These are phyloP conservation scores for Coemansia asiatica DNA, from an alignment of 192 early-diverging fungal species.

Conservation along the genomic window DNA sequence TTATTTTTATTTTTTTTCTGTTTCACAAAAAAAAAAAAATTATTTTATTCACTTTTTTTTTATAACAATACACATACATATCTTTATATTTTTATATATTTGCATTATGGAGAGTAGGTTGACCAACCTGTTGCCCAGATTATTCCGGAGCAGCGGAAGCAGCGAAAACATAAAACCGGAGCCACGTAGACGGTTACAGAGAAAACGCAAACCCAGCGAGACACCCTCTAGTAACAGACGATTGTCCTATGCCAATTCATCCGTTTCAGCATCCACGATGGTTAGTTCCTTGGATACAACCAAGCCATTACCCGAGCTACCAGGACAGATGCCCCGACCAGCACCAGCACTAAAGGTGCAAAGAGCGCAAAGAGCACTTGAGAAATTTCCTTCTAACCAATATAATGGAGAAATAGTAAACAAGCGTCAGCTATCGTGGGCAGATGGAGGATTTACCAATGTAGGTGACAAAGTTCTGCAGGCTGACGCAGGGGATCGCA, in stretches of 20 bases:
- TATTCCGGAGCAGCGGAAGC: slow-evolving; percentile 5
- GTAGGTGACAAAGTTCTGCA: not conserved
- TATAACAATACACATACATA: not conserved
- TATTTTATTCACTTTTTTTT: not conserved
- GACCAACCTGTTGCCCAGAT: not conserved
- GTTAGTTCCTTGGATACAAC: slow-evolving; percentile 10
- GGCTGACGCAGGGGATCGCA: slow-evolving; percentile 18
- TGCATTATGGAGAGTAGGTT: not conserved
- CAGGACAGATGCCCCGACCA: not conserved
- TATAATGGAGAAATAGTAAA: not conserved
- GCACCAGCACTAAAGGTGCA: not conserved
- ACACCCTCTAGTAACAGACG: not conserved
- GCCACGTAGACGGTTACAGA: not conserved
- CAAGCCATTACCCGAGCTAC: not conserved
- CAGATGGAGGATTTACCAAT: not conserved
- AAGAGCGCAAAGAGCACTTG: not conserved
- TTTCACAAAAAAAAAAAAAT: slow-evolving; percentile 10
- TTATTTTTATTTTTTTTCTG: slow-evolving; percentile 6
- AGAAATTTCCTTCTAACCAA: slow-evolving; percentile 15
- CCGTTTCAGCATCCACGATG: slow-evolving; percentile 34
- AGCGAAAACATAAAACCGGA: not conserved
- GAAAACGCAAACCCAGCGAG: slow-evolving; percentile 3
- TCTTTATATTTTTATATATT: slow-evolving; percentile 5
- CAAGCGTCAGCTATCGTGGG: slow-evolving; percentile 5
- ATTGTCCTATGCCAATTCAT: slow-evolving; percentile 32